These are phyloP conservation scores for Nannizziopsis barbatae DNA, from an alignment of 2,329 filamentous ascomycete species.

Conservation along the genomic window DNA sequence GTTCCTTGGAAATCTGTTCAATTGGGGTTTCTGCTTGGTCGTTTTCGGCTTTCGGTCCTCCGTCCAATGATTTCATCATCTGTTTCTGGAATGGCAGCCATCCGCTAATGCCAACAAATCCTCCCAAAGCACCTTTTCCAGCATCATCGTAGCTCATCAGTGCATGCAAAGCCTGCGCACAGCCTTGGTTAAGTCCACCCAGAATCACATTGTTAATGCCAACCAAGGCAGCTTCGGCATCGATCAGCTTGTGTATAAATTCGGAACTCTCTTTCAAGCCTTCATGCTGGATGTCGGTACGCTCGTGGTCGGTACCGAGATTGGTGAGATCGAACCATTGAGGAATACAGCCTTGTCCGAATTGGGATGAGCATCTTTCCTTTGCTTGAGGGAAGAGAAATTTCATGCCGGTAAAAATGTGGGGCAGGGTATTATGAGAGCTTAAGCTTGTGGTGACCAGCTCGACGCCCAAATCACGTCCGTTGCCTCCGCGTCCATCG, in stretches of 20 bases:
- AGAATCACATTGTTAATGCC: conserved; percentile 17
- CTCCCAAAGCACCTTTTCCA: conserved; percentile 21
- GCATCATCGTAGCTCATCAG: conserved; percentile 15
- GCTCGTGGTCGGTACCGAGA: conserved; percentile 15
- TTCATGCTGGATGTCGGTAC: conserved; percentile 17
- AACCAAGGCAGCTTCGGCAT: conserved; percentile 17
- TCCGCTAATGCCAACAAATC: conserved; percentile 37
- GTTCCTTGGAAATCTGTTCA: not conserved
- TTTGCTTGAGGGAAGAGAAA: conserved; percentile 30
- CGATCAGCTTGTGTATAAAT: conserved; percentile 17
- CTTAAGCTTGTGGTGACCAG: conserved; percentile 20
- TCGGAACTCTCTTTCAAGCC: conserved; percentile 19
- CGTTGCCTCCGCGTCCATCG: conserved; percentile 33
- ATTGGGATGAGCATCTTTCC: conserved; percentile 18
- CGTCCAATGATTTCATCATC: conserved; percentile 21
- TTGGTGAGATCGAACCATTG: conserved; percentile 33
- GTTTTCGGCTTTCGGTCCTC: not conserved
- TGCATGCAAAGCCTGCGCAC: conserved; percentile 16
- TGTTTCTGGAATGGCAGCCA: conserved; percentile 32
- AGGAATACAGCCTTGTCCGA: conserved; percentile 20
- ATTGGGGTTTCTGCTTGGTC: not conserved
- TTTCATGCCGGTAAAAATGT: conserved; percentile 26
- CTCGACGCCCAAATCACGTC: conserved; percentile 26
- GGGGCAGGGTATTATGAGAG: conserved; percentile 19
- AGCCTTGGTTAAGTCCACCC: conserved; percentile 21